These are phyloP conservation scores for Pascua sp. DNA, from an alignment of 1,284 basidiomycete genomes.

Conservation along the genomic window DNA sequence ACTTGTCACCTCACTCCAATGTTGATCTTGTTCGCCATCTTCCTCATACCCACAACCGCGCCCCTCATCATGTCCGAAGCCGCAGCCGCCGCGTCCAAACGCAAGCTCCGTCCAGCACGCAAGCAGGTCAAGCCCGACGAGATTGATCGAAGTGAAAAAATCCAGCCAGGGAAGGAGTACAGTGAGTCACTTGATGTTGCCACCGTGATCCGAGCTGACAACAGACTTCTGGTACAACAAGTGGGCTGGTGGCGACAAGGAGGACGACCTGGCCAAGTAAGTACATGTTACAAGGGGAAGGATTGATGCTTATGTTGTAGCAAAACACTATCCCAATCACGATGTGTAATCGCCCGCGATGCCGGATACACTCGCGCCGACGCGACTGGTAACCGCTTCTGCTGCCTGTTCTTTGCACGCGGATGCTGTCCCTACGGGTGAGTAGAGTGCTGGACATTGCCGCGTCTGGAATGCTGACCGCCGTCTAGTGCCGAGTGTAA, in stretches of 20 bases:
- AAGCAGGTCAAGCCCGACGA: slow-evolving; percentile 87
- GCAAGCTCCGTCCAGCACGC: slow-evolving; percentile 62
- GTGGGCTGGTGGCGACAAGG: slow-evolving; percentile 92
- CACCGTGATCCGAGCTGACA: slow-evolving; percentile 15
- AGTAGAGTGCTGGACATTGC: slow-evolving; percentile 14
- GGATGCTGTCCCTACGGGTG: slow-evolving; percentile 94
- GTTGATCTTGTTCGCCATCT: too few relatives aligned
- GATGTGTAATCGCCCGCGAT: slow-evolving; percentile 84
- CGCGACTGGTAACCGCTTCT: slow-evolving; percentile 84
- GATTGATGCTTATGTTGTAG: slow-evolving; percentile 51
- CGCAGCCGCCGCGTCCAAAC: slow-evolving; percentile 13
- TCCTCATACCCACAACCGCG: too few relatives aligned
- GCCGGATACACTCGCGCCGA: slow-evolving; percentile 90
- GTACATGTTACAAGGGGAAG: slow-evolving; percentile 34
- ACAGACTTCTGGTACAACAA: slow-evolving; percentile 99
- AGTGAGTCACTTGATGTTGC: slow-evolving; percentile 58
- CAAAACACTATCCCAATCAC: slow-evolving; percentile 69
- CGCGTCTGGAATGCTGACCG: neutral
- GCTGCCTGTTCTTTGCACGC: slow-evolving; percentile 91
- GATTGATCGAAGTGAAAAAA: slow-evolving; percentile 78
- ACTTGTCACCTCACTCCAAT: too few relatives aligned
- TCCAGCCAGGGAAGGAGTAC: slow-evolving; percentile 91
- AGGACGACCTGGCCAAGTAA: slow-evolving; percentile 87
- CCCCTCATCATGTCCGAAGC: too few relatives aligned
- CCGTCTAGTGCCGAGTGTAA: slow-evolving; percentile 76